Percentiles rank a stretch among this genome's conserved stretches.
These are phyloP conservation scores for Rhodotorula babjevae DNA, from an alignment of 768 basidiomycete species.

Conservation along the genomic window DNA sequence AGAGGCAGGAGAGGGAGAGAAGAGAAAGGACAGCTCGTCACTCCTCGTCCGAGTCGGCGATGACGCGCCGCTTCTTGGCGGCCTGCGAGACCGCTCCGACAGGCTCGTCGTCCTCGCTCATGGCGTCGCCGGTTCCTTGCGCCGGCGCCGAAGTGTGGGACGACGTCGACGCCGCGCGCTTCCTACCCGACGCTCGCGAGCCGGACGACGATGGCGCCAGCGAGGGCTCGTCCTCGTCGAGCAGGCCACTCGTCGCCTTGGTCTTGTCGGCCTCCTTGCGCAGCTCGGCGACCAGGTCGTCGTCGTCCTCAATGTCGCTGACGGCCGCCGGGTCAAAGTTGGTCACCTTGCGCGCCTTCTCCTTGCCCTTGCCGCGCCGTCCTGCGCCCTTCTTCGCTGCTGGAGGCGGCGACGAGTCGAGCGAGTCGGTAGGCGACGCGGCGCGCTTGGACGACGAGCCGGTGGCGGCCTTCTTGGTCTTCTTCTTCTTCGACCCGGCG, in stretches of 20 bases:
- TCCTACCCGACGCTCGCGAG: constrained; percentile 8
- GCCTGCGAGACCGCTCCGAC: constrained; percentile 16
- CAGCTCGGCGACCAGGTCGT: constrained; percentile 1
- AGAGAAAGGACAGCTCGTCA: neutral
- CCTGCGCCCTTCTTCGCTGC: neutral
- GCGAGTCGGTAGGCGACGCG: neutral
- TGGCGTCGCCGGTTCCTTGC: neutral
- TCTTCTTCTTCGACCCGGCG: constrained; percentile 15
- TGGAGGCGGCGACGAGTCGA: constrained; percentile 5
- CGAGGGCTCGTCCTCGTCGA: neutral
- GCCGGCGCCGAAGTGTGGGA: neutral
- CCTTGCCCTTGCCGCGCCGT: constrained; percentile 2
- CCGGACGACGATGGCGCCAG: neutral
- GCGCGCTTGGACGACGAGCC: neutral
- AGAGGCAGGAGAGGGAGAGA: too few relatives aligned
- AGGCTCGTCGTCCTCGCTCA: neutral
- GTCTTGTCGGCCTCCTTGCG: neutral
- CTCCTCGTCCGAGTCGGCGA: constrained; percentile 27
- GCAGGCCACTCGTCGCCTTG: neutral
- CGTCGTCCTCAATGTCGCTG: constrained; percentile 27
- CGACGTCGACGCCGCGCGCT: constrained; percentile 8
- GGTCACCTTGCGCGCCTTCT: constrained; percentile 4
- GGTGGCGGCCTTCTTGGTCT: neutral
- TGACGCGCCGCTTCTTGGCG: constrained; percentile 34
- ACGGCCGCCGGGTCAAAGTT: constrained; percentile 9